Base-by-base conservation (phyloP, 179 eudicot species). In the Kewa caespitosa region DNA sequence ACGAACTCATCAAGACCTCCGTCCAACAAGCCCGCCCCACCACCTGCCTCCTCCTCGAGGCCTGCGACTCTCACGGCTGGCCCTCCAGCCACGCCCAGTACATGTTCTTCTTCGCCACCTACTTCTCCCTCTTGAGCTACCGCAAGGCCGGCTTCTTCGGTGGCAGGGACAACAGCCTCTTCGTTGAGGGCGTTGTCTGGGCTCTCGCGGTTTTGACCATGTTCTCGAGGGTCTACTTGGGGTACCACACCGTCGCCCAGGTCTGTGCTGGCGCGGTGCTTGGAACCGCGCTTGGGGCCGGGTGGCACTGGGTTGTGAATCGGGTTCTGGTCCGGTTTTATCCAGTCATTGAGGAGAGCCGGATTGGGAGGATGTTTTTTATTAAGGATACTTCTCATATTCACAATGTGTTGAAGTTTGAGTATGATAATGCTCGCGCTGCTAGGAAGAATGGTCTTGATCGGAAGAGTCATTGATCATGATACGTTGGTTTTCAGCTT, bases 11-110 rank as follows among this genome's bases (percentile, higher is more conserved):
- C 83, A 94, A 92, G 55, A 78, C 82, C 6, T 80, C 86, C 12
- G 91, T 90, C 38, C 85, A 89, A 28, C 92, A 92, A 63, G 84
- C 94, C 20, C 91, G 98, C 2, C 97, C 98, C 18, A 86, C 74
- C 5, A 92, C 96, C 4, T 94, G 98, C 75, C 79, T 77, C 5
- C 78, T 89, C 31, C 92, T 94, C 18, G 97, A 94, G 54, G 85
- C 82, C 70, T 94, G 98, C 70, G 97, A 94, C 60, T 94, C 98
- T 2, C 94, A 88, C 63, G 97, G 98, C 8, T 94, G 98, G 96
- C 98, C 96, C 2, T 94, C 96, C 0, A 89, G 92, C 77, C 98
- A 94, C 67, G 81, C 96, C 0, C 97, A 92, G 69, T 94, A 89
- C 77, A 90, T 88, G 90, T 90, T 94, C 86, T 94, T 94, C 78